A percentile compares a stretch with the other conserved stretches of the same genome.
phyloP scores from a whole-genome alignment of 306 rosid genomes.

The Prunus kanzakura region DNA sequence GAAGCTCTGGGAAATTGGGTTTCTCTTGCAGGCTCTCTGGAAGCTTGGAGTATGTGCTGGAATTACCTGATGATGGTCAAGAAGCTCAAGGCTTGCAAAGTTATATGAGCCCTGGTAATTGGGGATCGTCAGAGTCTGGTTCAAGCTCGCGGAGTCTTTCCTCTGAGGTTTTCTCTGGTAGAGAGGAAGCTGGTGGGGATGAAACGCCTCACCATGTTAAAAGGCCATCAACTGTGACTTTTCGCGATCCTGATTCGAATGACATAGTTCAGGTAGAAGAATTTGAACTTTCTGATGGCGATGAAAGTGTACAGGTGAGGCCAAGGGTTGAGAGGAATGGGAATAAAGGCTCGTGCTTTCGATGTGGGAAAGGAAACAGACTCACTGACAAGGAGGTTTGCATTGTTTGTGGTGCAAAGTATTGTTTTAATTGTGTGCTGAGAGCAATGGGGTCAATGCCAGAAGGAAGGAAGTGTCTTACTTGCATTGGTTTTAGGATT shows the following conservation, averaged over 20 bases:
- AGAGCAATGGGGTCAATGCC: conserved; percentile 90
- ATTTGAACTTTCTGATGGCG: conserved; percentile 23
- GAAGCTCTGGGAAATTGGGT: conserved; percentile 18
- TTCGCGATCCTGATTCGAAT: conserved; percentile 40
- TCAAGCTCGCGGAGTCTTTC: conserved; percentile 34
- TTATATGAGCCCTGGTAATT: conserved; percentile 32
- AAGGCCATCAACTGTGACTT: conserved; percentile 56
- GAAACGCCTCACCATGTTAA: conserved; percentile 36
- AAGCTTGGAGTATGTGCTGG: conserved; percentile 8
- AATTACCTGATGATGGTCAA: conserved; percentile 16
- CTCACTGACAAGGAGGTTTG: conserved; percentile 63
- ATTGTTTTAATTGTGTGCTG: conserved; percentile 55
- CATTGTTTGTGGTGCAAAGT: conserved; percentile 73
- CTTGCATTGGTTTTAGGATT: conserved; percentile 53
- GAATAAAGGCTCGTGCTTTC: conserved; percentile 59
- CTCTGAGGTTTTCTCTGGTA: conserved; percentile 38
- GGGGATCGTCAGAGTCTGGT: conserved; percentile 42
- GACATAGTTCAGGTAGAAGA: conserved; percentile 27
- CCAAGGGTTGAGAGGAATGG: conserved; percentile 51
- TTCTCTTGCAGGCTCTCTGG: background rate
- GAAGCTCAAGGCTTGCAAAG: conserved; percentile 22
- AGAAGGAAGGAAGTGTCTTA: conserved; percentile 75
- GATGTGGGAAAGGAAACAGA: conserved; percentile 60
- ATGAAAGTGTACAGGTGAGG: conserved; percentile 29
- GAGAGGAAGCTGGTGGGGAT: conserved; percentile 29